Evolutionary conservation across 352 stramenopile species (phyloP).

Genomic region (Pythium brassicae): DNA sequence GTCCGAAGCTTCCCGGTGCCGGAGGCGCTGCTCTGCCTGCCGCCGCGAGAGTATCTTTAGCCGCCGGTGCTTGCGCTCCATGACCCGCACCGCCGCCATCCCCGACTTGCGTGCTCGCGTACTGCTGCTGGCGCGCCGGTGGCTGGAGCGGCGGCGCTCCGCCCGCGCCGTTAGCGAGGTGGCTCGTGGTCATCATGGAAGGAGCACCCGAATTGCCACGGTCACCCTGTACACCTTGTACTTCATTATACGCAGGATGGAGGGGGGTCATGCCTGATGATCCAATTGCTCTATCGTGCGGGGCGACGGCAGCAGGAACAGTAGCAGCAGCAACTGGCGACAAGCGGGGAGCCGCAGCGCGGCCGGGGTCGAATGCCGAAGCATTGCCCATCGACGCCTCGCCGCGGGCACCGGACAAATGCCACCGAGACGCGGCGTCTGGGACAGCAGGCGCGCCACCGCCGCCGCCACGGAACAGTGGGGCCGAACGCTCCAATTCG

Average conservation of each 20-base stretch:
- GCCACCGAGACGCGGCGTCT: slow-evolving; percentile 3
- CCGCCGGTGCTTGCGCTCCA: neutral
- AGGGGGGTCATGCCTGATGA: slow-evolving; percentile 18
- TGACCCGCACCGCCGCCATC: neutral
- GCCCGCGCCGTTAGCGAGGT: neutral
- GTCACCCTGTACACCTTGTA: slow-evolving; percentile 46
- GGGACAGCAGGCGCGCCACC: slow-evolving; percentile 2
- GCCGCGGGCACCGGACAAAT: neutral
- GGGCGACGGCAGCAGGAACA: neutral
- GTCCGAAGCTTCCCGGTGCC: slow-evolving; percentile 7
- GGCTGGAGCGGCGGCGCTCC: neutral
- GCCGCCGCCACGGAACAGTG: slow-evolving; percentile 9
- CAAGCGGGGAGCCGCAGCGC: neutral
- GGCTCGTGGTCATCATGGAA: slow-evolving; percentile 33
- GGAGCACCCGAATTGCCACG: slow-evolving; percentile 34
- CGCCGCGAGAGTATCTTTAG: slow-evolving; percentile 10
- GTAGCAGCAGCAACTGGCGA: neutral
- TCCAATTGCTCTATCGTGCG: slow-evolving; percentile 61
- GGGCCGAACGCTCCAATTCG: slow-evolving; percentile 35
- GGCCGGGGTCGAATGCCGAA: slow-evolving; percentile 21
- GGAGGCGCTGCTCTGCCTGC: slow-evolving; percentile 2
- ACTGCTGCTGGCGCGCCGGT: neutral
- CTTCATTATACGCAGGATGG: slow-evolving; percentile 61
- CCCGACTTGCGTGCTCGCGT: neutral
- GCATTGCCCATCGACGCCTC: slow-evolving; percentile 10